phyloP scores from a whole-genome alignment of 495 filamentous ascomycete species.

The Thermothielavioides terrestris region DNA sequence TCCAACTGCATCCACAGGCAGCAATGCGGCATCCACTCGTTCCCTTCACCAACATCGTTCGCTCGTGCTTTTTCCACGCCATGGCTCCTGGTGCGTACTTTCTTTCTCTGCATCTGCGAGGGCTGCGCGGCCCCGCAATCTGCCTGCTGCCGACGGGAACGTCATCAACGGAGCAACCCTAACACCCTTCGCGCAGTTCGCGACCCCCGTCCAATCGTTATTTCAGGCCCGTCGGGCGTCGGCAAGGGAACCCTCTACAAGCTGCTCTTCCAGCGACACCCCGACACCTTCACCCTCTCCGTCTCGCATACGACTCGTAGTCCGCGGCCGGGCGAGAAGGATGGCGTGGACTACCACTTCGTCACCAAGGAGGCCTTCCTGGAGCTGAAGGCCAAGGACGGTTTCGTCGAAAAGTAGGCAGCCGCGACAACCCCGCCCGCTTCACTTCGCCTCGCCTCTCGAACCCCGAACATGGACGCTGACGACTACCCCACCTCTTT shows the following conservation, averaged over 20 bases:
- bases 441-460: background rate
- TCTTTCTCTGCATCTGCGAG: background rate
- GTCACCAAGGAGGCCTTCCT: conserved; percentile 60
- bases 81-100: conserved; percentile 40
- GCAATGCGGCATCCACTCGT: conserved; percentile 8
- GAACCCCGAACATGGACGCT: background rate
- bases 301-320: conserved; percentile 79
- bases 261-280: conserved; percentile 52
- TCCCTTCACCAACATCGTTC: conserved; percentile 7
- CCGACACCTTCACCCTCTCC: conserved; percentile 70
- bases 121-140: background rate
- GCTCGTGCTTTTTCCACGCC: conserved; percentile 17
- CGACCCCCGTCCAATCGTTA: conserved; percentile 58
- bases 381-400: conserved; percentile 55
- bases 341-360: conserved; percentile 80
- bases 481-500: too few species aligned
- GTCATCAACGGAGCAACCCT: background rate
- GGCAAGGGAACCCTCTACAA: conserved; percentile 85
- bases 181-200: conserved; percentile 11
- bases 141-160: background rate
- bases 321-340: conserved; percentile 65
- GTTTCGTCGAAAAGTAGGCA: conserved; percentile 62
- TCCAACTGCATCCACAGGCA: background rate
- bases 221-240: conserved; percentile 77
- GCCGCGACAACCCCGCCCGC: too few species aligned